A percentile compares a stretch with the other conserved stretches of the same genome.
These are phyloP conservation scores for Ambrosiella cleistominuta DNA, from an alignment of 2,329 filamentous ascomycete genomes.

Conservation along the genomic window DNA sequence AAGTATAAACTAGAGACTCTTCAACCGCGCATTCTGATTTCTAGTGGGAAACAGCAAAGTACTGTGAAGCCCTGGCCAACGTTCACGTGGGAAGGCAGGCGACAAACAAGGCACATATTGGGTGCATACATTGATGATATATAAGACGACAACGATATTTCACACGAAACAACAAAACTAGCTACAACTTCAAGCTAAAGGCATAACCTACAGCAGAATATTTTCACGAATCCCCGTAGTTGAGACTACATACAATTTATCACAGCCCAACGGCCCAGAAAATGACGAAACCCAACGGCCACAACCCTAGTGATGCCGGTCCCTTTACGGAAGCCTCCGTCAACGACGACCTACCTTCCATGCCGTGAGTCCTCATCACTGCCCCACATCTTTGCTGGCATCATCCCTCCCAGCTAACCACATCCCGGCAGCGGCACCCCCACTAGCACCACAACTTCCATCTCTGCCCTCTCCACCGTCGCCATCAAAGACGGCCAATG, in stretches of 20 bases:
- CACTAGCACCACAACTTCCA: conserved; percentile 78
- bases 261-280: background rate
- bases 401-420: background rate
- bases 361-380: conserved; percentile 50
- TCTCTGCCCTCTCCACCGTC: conserved; percentile 80
- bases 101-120: no score
- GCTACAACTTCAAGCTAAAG: no score
- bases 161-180: no score
- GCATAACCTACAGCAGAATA: no score
- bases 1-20: no score
- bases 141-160: no score
- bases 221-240: no score
- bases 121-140: no score
- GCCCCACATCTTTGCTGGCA: background rate
- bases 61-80: no score
- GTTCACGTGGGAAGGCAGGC: no score
- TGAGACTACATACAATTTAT: background rate
- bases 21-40: no score
- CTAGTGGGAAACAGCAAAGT: no score
- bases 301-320: background rate
- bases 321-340: conserved; percentile 23
- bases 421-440: conserved; percentile 55
- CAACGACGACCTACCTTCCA: conserved; percentile 72
- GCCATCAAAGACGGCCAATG: conserved; percentile 93
- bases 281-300: conserved; percentile 8